Percentiles rank a stretch among this genome's conserved stretches.
Conservation (phyloP, 108 stramenopile species). For the Asterionellopsis glacialis region DNA sequence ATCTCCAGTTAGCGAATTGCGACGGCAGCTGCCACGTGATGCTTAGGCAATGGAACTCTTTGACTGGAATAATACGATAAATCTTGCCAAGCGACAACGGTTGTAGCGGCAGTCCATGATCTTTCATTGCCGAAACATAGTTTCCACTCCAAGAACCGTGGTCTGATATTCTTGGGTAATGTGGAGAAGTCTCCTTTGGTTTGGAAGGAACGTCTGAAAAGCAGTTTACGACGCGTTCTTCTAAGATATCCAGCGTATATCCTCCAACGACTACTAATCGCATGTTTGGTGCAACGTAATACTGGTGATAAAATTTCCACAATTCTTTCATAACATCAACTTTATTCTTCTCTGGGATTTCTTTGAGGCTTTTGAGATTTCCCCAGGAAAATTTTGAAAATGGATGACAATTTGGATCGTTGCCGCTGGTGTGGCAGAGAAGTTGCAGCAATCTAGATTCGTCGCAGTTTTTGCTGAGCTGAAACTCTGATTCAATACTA, state of each 20-base stretch:
- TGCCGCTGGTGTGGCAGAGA: conserved; percentile 61
- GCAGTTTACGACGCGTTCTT: conserved; percentile 52
- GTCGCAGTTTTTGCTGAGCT: conserved; percentile 80
- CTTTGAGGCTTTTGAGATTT: conserved; percentile 55
- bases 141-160: conserved; percentile 15
- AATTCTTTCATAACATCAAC: conserved; percentile 65
- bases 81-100: conserved; percentile 38
- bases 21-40: conserved; percentile 74
- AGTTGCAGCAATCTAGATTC: conserved; percentile 64
- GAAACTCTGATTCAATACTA: conserved; percentile 96
- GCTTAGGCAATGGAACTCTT: conserved; percentile 55
- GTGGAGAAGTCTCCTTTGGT: neutral
- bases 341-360: conserved; percentile 48
- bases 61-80: conserved; percentile 70
- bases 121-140: neutral
- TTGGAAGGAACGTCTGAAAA: conserved; percentile 65
- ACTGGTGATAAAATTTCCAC: conserved; percentile 56
- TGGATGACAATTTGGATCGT: conserved; percentile 40
- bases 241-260: conserved; percentile 74
- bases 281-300: conserved; percentile 88
- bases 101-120: conserved; percentile 46
- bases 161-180: neutral
- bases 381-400: conserved; percentile 82
- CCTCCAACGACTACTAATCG: conserved; percentile 80
- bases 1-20: conserved; percentile 52